These are phyloP conservation scores for Neurospora terricola DNA, from an alignment of 495 filamentous ascomycete species.

Conservation along the genomic window DNA sequence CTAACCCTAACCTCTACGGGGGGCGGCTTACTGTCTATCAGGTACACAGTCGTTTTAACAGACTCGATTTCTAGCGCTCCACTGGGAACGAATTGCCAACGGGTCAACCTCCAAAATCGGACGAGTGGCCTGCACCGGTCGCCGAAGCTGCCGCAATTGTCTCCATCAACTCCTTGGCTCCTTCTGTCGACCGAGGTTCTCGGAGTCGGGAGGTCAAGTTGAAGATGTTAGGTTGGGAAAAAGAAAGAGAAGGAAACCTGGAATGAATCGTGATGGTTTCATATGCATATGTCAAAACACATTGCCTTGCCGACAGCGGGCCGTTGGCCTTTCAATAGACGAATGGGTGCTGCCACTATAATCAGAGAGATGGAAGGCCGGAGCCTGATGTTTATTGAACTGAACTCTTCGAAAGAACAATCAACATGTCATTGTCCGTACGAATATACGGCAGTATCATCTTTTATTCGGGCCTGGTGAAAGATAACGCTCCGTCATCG, in stretches of 20 bases:
- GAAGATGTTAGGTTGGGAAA: not conserved
- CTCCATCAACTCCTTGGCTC: not conserved
- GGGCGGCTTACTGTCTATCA: no score
- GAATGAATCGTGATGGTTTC: not conserved
- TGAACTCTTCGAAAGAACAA: not conserved
- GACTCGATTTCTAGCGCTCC: no score
- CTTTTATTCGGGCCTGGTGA: not conserved
- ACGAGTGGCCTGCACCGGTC: not conserved
- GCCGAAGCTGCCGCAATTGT: not conserved
- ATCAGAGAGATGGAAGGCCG: not conserved
- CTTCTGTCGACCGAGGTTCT: not conserved
- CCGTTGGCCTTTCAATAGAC: not conserved
- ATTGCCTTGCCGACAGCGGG: not conserved
- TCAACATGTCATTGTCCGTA: not conserved
- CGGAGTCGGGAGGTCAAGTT: not conserved
- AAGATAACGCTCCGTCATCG: not conserved
- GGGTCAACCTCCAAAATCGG: not conserved
- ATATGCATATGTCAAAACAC: not conserved
- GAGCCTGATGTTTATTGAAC: not conserved
- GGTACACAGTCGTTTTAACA: no score
- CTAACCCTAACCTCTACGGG: no score
- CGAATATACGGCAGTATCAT: not conserved
- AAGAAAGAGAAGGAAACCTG: not conserved
- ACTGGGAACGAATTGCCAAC: not conserved
- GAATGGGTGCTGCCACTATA: not conserved